These are phyloP conservation scores for Pseudogymnoascus destructans DNA, from an alignment of 2,329 filamentous ascomycete species.

Conservation along the genomic window DNA sequence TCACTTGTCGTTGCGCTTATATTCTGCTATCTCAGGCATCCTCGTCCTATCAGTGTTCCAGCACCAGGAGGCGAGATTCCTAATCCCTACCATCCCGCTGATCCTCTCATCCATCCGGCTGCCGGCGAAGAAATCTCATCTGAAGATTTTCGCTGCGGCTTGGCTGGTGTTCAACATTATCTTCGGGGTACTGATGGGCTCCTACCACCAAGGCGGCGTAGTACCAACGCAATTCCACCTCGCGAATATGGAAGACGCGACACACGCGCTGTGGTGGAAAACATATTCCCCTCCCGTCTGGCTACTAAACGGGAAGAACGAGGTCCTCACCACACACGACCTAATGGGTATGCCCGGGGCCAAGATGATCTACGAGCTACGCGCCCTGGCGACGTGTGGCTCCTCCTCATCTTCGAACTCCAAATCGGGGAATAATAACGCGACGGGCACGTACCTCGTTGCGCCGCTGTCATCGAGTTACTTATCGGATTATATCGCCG, in stretches of 20 bases:
- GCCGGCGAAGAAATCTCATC: slow-evolving; percentile 39
- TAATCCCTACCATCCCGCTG: slow-evolving; percentile 64
- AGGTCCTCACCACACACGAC: slow-evolving; percentile 56
- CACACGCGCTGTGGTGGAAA: slow-evolving; percentile 70
- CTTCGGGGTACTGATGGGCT: slow-evolving; percentile 62
- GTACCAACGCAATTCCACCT: slow-evolving; percentile 65
- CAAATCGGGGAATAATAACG: slow-evolving; percentile 44
- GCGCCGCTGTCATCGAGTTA: slow-evolving; percentile 60
- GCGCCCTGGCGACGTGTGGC: slow-evolving; percentile 47
- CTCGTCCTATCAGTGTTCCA: slow-evolving; percentile 59
- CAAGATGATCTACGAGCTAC: slow-evolving; percentile 45
- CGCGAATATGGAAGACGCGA: slow-evolving; percentile 51
- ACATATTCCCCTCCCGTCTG: slow-evolving; percentile 73
- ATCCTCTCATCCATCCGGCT: slow-evolving; percentile 60
- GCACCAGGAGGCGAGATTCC: slow-evolving; percentile 69
- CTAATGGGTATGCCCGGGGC: slow-evolving; percentile 59
- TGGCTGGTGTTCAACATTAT: slow-evolving; percentile 61
- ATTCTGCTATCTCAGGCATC: slow-evolving; percentile 61
- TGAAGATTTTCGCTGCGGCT: slow-evolving; percentile 41
- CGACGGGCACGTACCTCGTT: slow-evolving; percentile 50
- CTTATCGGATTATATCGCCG: slow-evolving; percentile 46
- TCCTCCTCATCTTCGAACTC: slow-evolving; percentile 41
- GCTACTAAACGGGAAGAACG: slow-evolving; percentile 65
- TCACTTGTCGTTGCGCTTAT: slow-evolving; percentile 47
- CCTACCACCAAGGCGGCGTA: slow-evolving; percentile 69